Evolutionary conservation across 306 rosid genomes (phyloP).

Genomic region (Glycine tomentella): DNA sequence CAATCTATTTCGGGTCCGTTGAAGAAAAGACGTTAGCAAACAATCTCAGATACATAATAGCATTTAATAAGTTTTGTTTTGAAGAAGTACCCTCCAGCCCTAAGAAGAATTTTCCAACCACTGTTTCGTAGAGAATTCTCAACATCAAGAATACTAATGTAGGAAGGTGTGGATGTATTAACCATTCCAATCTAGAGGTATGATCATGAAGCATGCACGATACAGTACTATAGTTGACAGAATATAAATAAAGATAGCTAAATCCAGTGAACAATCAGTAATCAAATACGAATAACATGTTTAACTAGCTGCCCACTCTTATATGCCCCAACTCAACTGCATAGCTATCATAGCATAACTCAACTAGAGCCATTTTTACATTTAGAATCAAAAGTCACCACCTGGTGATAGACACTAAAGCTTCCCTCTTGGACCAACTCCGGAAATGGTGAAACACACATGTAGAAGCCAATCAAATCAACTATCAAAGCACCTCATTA

Average conservation of each 20-base stretch:
- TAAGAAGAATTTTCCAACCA: background rate
- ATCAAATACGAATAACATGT: constrained; percentile 21
- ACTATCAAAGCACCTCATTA: constrained; percentile 12
- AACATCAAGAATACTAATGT: background rate
- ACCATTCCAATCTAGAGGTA: background rate
- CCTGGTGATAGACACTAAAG: no score
- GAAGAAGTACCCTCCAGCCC: background rate
- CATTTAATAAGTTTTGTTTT: background rate
- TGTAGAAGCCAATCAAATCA: constrained; percentile 4
- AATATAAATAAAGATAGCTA: constrained; percentile 3
- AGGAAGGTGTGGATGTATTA: background rate
- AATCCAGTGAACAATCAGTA: constrained; percentile 24
- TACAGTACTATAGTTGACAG: background rate
- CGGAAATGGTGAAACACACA: background rate
- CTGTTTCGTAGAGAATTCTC: background rate
- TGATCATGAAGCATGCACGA: background rate
- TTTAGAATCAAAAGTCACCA: constrained; percentile 3
- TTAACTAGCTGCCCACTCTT: background rate
- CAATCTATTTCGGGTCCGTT: background rate
- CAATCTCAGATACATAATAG: constrained; percentile 3
- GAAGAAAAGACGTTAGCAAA: constrained; percentile 18
- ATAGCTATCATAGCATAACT: background rate
- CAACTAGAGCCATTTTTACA: background rate
- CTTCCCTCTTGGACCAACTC: background rate
- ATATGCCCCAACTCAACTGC: background rate